Base-by-base conservation (phyloP, 2,329 filamentous ascomycete genomes). In the Beauveria medogensis region DNA sequence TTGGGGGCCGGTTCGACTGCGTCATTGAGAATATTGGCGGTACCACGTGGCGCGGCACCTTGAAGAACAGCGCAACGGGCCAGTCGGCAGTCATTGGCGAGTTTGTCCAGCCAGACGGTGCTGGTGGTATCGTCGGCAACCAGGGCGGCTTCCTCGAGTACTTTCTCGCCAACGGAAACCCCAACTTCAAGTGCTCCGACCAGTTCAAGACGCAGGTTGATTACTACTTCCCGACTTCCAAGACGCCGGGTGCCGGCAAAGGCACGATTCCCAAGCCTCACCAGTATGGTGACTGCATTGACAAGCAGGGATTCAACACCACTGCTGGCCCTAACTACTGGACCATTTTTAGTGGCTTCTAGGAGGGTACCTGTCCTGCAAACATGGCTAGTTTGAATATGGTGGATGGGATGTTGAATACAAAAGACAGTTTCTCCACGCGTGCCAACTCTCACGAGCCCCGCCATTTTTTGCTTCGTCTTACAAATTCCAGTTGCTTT, bases 131-230 rank as follows among this genome's bases (percentile, higher is more conserved):
- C 37, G 18, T 52, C 37, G 28, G 18, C 12, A 30, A 20, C 8
- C 60, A 65, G 44, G 46, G 46, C 1, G 67, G 67, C 28, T 69
- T 69, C 47, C 62, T 68, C 16, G 67, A 69, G 41, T 67, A 66
- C 44, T 68, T 64, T 46, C 60, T 56, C 2, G 67, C 64, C 64
- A 68, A 68, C 54, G 60, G 22, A 18, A 40, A 51, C 18, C 28
- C 26, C 14, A 44, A 30, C 30, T 66, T 65, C 26, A 6, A 60
- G 6, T 69, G 67, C 60, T 12, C 16, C 3, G 30, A 57, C 10
- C 50, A 67, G 40, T 66, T 66, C 40, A 64, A 62, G 55, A 65
- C 63, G 1, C 24, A 62, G 40, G 65, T 62, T 10, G 59, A 57
- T 1, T 64, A 68, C 44, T 59, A 52, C 16, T 46, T 55, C 5